Evolutionary conservation across 192 early-diverging fungal genomes (phyloP), one percentile per base, ranked within the genome.

Genomic region (Coemansia sp.): DNA sequence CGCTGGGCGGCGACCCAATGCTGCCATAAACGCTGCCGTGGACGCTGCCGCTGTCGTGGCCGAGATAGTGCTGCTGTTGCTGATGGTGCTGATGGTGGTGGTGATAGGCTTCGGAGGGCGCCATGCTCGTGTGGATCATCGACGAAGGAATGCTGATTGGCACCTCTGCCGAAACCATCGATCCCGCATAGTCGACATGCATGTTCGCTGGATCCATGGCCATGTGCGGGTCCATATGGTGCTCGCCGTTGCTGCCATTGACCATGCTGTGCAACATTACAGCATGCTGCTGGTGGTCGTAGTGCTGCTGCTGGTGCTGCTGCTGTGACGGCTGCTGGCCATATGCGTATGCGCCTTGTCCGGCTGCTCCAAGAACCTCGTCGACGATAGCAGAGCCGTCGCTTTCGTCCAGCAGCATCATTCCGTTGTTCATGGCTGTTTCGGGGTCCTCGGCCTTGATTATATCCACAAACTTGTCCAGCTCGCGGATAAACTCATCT

Each of bases 381-480:
- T 77, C 74, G n/a, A 60, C 66, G 14, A 67, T 63, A 4, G 51
- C 56, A 22, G 74, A 71, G 7, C 74, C 72, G 52, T 73, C 77
- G 62, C 71, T 80, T 39, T 74, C 71, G 28, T 80, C 71, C 11
- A 74, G 55, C n/a, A 74, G 54, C 68, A 80, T 70, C 71, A 70
- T 66, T 13, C 77, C 77, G 47, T 69, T 69, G 7, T 58, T 66
- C 58, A 71, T 62, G 16, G 69, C 69, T 13, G 69, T 60, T 48
- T 75, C 78, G 1, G 78, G 73, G 1, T 81, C 74, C 45, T 75
- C 78, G 14, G 68, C 64, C 62, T 66, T 68, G 60, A 81, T 81
- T 9, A 68, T 72, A 45, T 81, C 78, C 4, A 81, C 74, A 61
- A 81, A 72, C 63, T 75, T 81, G 70, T 81, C 78, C 46, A 81